Base-by-base conservation (phyloP, 139 green algal species). In the Coccomyxa sp. region DNA sequence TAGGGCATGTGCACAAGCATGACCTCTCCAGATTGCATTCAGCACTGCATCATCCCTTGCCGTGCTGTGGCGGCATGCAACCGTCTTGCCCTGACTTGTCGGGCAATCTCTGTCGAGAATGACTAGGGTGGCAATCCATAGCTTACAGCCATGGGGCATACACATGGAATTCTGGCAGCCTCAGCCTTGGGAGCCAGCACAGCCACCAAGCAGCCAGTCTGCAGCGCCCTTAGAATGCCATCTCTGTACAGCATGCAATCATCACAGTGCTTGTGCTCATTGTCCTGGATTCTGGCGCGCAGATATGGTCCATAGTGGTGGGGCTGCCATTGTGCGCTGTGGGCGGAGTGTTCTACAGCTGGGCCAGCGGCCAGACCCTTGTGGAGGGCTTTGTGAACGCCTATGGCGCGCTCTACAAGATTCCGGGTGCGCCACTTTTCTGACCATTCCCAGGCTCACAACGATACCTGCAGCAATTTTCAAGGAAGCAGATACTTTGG, bases 331-430 rank as follows among this genome's bases (percentile, higher is more conserved):
- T 75, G 50, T 77, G 78, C 41, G 9, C 81, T 0, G 4, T 78
- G 4, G 78, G 82, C 8, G 82, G 78, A 24, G 6, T 79, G 7
- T 36, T 79, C 5, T 86, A 86, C 70, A 76, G 74, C 35, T 68
- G 55, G 38, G 70, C 79, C 39, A 81, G 74, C 55, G 74, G 79
- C 54, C 75, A 82, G 33, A 27, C 58, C 3, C 58, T 86, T 16
- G 34, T 79, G 33, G 76, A 69, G 0, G 78, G 82, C 34, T 74
- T 81, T 12, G 35, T 83, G 27, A 50, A 75, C 6, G 79, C 76
- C 31, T 86, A 83, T 72, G 82, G 78, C 3, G 79, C 75, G 27
- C 76, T 86, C 18, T 86, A 86, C 70, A 81, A 86, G 12, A 78
- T 86, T 37, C 82, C 82, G 40, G 82, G 82, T 86, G 70, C n/a